Conservation (phyloP, 2,329 filamentous ascomycete genomes). For the Ceratocystis destructans region DNA sequence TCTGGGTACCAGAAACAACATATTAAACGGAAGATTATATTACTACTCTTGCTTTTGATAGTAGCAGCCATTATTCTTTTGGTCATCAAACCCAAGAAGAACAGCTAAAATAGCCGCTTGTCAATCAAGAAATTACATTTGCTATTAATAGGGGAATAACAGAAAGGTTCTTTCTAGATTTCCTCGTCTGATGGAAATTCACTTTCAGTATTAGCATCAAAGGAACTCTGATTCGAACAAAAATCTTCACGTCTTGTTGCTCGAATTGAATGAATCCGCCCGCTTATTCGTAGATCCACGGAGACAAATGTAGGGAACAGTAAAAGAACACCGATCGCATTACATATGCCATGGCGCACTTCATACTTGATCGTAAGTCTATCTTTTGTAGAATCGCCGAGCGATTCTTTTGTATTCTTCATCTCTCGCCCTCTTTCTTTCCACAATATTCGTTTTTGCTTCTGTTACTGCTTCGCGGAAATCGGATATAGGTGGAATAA, state of each 20-base stretch:
- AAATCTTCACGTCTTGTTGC: neutral
- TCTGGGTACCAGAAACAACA: slow-evolving; percentile 78
- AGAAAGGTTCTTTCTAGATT: neutral
- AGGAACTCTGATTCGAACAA: neutral
- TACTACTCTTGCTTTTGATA: slow-evolving; percentile 74
- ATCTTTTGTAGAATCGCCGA: neutral
- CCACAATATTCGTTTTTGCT: slow-evolving; percentile 9
- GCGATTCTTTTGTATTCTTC: neutral
- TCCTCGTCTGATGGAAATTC: no score
- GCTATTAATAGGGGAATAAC: no score
- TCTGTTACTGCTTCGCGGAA: slow-evolving; percentile 7
- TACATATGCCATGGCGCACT: neutral
- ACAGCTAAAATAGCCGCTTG: slow-evolving; percentile 15
- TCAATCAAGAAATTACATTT: neutral
- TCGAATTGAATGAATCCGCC: no score
- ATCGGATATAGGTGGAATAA: slow-evolving; percentile 8
- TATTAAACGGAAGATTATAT: slow-evolving; percentile 83
- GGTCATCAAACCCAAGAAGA: slow-evolving; percentile 60
- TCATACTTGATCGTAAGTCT: neutral
- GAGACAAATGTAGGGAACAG: no score
- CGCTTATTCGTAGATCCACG: no score
- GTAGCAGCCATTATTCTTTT: slow-evolving; percentile 76
- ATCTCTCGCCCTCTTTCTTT: slow-evolving; percentile 7
- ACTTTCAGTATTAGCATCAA: no score
- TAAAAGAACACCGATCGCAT: neutral